Evolutionary conservation across 2,329 filamentous ascomycete genomes (phyloP).

Genomic region (Madurella mycetomatis): DNA sequence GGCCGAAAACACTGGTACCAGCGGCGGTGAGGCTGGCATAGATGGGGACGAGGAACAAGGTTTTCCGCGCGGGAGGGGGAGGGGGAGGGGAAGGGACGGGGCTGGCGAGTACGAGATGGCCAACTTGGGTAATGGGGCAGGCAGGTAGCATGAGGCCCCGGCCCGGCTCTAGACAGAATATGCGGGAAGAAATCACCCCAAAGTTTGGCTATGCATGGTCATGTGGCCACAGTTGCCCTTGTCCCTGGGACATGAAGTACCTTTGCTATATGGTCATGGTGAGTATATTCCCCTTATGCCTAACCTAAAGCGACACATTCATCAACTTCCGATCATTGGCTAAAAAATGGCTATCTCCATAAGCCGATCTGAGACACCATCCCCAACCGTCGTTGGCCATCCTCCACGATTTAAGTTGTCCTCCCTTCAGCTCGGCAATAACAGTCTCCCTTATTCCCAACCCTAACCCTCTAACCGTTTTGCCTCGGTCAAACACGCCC

Average conservation of each 20-base stretch:
- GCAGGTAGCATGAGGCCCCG: background rate
- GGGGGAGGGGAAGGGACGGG: constrained; percentile 51
- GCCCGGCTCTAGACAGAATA: background rate
- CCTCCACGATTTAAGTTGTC: too few species aligned
- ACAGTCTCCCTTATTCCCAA: background rate
- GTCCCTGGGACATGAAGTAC: too few species aligned
- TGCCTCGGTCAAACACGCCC: constrained; percentile 10
- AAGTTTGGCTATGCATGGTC: background rate
- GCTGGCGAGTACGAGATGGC: constrained; percentile 65
- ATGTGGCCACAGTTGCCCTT: too few species aligned
- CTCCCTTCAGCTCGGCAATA: too few species aligned
- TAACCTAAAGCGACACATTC: too few species aligned
- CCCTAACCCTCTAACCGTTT: constrained; percentile 11
- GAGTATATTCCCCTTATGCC: too few species aligned
- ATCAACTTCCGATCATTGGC: too few species aligned
- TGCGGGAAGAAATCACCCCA: background rate
- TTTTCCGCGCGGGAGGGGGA: constrained; percentile 45
- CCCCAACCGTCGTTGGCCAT: too few species aligned
- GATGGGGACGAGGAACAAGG: constrained; percentile 46
- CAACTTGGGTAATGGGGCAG: constrained; percentile 33
- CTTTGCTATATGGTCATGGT: too few species aligned
- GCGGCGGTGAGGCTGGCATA: constrained; percentile 19
- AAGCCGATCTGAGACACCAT: too few species aligned
- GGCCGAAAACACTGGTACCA: constrained; percentile 23
- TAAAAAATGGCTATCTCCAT: too few species aligned